Percentiles rank a stretch among this genome's conserved stretches.
Conservation (phyloP, 192 early-diverging fungal species). For the Funneliformis mosseae region DNA sequence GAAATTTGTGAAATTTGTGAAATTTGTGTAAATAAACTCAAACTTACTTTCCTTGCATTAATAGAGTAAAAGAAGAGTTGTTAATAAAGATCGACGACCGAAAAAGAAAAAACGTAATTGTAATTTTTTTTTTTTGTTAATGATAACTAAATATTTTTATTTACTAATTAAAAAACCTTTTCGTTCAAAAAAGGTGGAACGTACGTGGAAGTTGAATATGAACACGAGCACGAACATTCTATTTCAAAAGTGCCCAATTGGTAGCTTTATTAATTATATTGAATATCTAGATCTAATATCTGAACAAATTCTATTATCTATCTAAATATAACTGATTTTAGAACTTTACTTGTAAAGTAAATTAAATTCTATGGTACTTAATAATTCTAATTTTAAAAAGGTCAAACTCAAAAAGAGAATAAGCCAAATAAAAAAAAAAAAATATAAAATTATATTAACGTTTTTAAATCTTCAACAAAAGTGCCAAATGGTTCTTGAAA, state of each 20-base stretch:
- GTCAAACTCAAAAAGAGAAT: too few relatives aligned
- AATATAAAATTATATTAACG: not conserved
- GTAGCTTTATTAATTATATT: not conserved
- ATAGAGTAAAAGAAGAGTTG: conserved; percentile 4
- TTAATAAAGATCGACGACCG: conserved; percentile 14
- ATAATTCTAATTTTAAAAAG: too few relatives aligned
- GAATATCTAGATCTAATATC: too few relatives aligned
- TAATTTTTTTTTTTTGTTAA: not conserved
- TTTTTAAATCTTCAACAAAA: not conserved
- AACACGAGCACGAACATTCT: conserved; percentile 35
- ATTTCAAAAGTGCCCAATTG: not conserved
- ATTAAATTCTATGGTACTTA: too few relatives aligned
- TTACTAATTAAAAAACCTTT: not conserved
- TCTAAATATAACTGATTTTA: not conserved
- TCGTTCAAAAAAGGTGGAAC: conserved; percentile 46
- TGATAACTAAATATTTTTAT: not conserved
- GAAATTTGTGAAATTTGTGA: not conserved
- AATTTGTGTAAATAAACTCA: not conserved
- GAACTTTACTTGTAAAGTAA: not conserved
- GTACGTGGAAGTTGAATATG: conserved; percentile 62
- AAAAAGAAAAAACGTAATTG: conserved; percentile 13
- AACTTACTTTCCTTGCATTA: not conserved
- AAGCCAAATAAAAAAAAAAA: too few relatives aligned
- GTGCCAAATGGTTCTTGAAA: not conserved
- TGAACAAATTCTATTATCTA: too few relatives aligned